phyloP scores from a whole-genome alignment of 805 yeast species.

The Schizosaccharomyces pombe region ASM294v3 CU329670.1:4662501-4663000 shows the following conservation, averaged over 20 bases:
- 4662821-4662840: constrained; percentile 19
- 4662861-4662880: constrained; percentile 53
- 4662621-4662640: constrained; percentile 68
- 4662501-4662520: constrained; percentile 16
- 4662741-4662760: neutral
- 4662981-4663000: constrained; percentile 38
- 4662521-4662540: constrained; percentile 53
- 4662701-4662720: constrained; percentile 40
- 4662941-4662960: constrained; percentile 32
- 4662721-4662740: neutral
- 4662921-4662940: neutral
- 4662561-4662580: constrained; percentile 55
- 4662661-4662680: constrained; percentile 51
- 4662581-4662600: neutral
- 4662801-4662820: constrained; percentile 16
- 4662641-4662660: constrained; percentile 40
- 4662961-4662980: constrained; percentile 80
- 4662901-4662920: neutral
- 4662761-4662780: neutral
- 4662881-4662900: constrained; percentile 11
- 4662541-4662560: constrained; percentile 48
- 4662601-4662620: constrained; percentile 27
- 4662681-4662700: constrained; percentile 30
- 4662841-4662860: constrained; percentile 67
- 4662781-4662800: constrained; percentile 11